Evolutionary conservation across 2,329 filamentous ascomycete species (phyloP), one percentile per base, ranked within the genome.

Genomic region (Colletotrichum aenigma): DNA sequence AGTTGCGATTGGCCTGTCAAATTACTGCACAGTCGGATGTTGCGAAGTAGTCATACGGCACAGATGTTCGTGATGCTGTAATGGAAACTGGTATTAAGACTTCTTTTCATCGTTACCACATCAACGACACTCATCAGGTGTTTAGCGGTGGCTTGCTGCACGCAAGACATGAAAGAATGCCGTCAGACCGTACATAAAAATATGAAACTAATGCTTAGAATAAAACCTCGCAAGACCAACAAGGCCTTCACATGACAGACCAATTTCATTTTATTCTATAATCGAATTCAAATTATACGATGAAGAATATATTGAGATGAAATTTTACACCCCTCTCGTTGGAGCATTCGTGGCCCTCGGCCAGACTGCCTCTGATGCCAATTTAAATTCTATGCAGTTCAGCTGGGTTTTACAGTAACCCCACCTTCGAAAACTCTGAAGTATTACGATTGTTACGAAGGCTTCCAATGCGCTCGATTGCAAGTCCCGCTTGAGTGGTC

Each of bases 401-500:
- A 76, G 85, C 75, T 87, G 85, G 86, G 28, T 75, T 2, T 43
- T 70, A n/a, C n/a, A n/a, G n/a, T n/a, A 24, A 77, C 87, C 65
- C 79, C 71, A 6, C 84, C 87, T 3, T 82, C 81, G 6, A 61
- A 74, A 24, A 77, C 83, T 28, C 80, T 88, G 32, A 76, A 81
- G 6, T 88, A 85, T 71, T 82, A 85, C 48, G 77, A 79, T 15
- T 89, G 87, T 80, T 87, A 86, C 80, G 79, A 78, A 9, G 78
- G 61, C 6, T 82, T 82, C 66, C 80, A 82, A 32, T 89, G 87
- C 72, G 86, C 87, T 3, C 83, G 85, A 12, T 84, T 88, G 18
- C 55, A 80, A 3, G 83, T 88, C 6, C 86, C 87, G 1, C 82
- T 88, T 28, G 83, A 88, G 80, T 89, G 85, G 85, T 80, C 38